These are phyloP conservation scores for Sphagnum magellanicum DNA, from an alignment of 228 moss, liverwort and hornwort genomes.

Conservation along the genomic window DNA sequence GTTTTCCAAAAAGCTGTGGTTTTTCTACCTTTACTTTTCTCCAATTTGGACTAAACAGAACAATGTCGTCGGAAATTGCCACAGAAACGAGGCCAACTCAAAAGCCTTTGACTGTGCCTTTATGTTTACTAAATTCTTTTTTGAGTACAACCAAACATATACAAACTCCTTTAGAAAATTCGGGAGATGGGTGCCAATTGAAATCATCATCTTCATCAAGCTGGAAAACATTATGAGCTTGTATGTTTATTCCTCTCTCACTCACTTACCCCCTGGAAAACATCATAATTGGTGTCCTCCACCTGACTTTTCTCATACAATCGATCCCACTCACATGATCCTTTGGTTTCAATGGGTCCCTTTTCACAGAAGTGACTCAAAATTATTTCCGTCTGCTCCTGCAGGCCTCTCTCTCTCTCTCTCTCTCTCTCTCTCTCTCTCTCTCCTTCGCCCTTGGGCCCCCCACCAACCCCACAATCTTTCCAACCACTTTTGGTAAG, in stretches of 20 bases:
- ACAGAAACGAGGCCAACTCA: too few relatives aligned
- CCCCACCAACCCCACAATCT: too few relatives aligned
- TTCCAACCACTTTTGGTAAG: too few relatives aligned
- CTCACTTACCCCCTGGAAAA: constrained; percentile 68
- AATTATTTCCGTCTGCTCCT: too few relatives aligned
- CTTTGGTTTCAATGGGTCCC: too few relatives aligned
- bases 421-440: too few relatives aligned
- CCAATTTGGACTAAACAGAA: neutral
- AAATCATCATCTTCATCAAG: neutral
- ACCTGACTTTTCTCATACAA: too few relatives aligned
- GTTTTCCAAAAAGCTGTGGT: neutral
- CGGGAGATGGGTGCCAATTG: neutral
- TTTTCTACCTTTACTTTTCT: neutral
- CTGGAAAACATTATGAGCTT: neutral
- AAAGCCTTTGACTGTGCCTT: neutral
- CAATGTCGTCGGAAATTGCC: neutral
- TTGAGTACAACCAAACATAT: neutral
- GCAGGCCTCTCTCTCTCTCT: too few relatives aligned
- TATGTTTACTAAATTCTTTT: neutral
- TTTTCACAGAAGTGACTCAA: too few relatives aligned
- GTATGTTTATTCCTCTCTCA: constrained; percentile 9
- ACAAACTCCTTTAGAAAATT: neutral
- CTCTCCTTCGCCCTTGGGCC: too few relatives aligned
- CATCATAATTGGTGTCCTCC: constrained; percentile 21
- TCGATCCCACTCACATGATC: too few relatives aligned